A percentile compares a stretch with the other conserved stretches of the same genome.
phyloP scores from a whole-genome alignment of 805 yeast genomes.

The Danielia oregonensis region DNA sequence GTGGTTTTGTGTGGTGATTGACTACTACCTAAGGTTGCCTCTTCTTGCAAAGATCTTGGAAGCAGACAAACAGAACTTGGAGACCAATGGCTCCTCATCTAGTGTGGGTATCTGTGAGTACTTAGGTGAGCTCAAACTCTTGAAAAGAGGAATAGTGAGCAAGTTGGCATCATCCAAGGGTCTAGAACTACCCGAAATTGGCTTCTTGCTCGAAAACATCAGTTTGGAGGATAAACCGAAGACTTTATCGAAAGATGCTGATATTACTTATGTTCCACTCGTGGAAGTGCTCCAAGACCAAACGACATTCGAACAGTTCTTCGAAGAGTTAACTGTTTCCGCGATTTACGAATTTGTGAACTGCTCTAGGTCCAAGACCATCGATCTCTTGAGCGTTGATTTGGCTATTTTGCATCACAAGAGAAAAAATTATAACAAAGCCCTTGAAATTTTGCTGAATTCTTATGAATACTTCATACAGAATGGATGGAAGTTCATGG shows the following conservation, averaged over 20 bases:
- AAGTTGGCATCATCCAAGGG: slow-evolving; percentile 10
- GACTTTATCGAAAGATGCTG: no score
- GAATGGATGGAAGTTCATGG: slow-evolving; percentile 74
- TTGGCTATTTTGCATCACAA: slow-evolving; percentile 68
- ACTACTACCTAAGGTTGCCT: slow-evolving; percentile 34
- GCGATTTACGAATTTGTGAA: slow-evolving; percentile 50
- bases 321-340: slow-evolving; percentile 51
- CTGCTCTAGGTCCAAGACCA: slow-evolving; percentile 57
- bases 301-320: slow-evolving; percentile 24
- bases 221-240: slow-evolving; percentile 4
- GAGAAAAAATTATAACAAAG: slow-evolving; percentile 51
- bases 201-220: slow-evolving; percentile 8
- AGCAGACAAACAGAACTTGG: slow-evolving; percentile 8
- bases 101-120: slow-evolving; percentile 31
- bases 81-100: slow-evolving; percentile 11
- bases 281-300: slow-evolving; percentile 12
- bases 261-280: slow-evolving; percentile 17
- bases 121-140: slow-evolving; percentile 47
- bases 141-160: slow-evolving; percentile 38
- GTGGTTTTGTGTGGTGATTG: slow-evolving; percentile 37
- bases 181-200: slow-evolving; percentile 20
- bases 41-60: slow-evolving; percentile 24
- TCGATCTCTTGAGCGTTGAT: slow-evolving; percentile 74
- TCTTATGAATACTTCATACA: slow-evolving; percentile 65
- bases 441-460: slow-evolving; percentile 60